Base-by-base conservation (phyloP, 495 filamentous ascomycete species). In the Annulohypoxylon stygium region DNA sequence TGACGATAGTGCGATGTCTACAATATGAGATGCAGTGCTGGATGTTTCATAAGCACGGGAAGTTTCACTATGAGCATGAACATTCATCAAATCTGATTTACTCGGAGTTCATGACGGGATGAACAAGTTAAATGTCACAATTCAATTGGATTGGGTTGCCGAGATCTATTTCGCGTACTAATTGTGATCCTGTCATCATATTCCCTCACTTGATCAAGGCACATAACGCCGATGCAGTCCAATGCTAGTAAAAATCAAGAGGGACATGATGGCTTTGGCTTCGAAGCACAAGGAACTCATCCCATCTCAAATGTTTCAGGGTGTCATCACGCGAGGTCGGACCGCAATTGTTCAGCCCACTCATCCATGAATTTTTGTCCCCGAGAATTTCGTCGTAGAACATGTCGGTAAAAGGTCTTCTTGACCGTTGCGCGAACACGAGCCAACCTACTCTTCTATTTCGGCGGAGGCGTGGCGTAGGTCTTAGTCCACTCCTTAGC, bases 401-500 rank as follows among this genome's bases (percentile, higher is more conserved):
- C 34, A 20, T 4, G 33, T 34, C 16, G 33, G 18, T 53, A 39
- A 26, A 23, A 7, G n/a, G 2, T 16, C 23, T n/a, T n/a, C 26
- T 30, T 25, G 12, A 20, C 5, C 12, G 11, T 39, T 26, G 10
- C 50, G 36, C 59, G 39, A 34, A 11, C 25, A 12, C 57, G 48
- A 14, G 50, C 16, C 41, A 62, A 47, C 50, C 63, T 67, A 55
- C 37, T 57, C 51, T 62, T 64, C 70, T 73, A 75, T 64, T 74
- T 73, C 45, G 76, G 34, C 58, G 69, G 54, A 11, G 76, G 68
- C n/a, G 63, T 64, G 39, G 93, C 93, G 79, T 93, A 92, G 48
- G 88, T 91, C 73, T 86, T 84, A 11, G 94, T 97, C 94, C 94
- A 97, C 75, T 97, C 92, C 73, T 87, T 91, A 12, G 94, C 94